Evolutionary conservation across 176 grass and related monocot genomes (phyloP).

Genomic region (Aegilops sharonensis): DNA sequence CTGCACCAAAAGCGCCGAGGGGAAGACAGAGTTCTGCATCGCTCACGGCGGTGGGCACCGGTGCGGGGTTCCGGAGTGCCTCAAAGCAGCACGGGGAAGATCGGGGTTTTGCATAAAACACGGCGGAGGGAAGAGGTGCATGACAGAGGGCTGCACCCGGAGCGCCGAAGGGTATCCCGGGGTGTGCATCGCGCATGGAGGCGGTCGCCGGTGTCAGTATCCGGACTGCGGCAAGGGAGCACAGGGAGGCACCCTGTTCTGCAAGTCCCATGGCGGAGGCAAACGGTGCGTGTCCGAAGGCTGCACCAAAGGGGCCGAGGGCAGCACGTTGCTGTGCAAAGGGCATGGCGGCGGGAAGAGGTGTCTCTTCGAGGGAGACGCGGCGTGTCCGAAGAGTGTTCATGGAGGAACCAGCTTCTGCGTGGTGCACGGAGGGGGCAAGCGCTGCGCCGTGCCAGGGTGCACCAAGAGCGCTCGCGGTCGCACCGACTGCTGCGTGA

Average conservation of each 20-base stretch:
- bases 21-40: slow-evolving; percentile 90
- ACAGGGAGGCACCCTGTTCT: slow-evolving; percentile 83
- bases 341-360: slow-evolving; percentile 82
- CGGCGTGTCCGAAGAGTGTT: slow-evolving; percentile 76
- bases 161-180: slow-evolving; percentile 80
- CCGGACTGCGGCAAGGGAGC: slow-evolving; percentile 65
- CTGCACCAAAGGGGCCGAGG: slow-evolving; percentile 79
- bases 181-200: slow-evolving; percentile 85
- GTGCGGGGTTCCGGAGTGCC: slow-evolving; percentile 44
- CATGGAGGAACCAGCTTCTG: slow-evolving; percentile 82
- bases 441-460: slow-evolving; percentile 46
- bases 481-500: slow-evolving; percentile 72
- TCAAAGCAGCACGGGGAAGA: slow-evolving; percentile 69
- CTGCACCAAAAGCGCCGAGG: slow-evolving; percentile 88
- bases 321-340: slow-evolving; percentile 78
- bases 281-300: slow-evolving; percentile 77
- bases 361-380: slow-evolving; percentile 76
- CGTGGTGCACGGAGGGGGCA: slow-evolving; percentile 84
- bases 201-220: slow-evolving; percentile 75
- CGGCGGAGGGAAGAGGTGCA: slow-evolving; percentile 86
- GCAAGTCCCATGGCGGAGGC: slow-evolving; percentile 87
- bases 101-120: slow-evolving; percentile 83
- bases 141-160: slow-evolving; percentile 54
- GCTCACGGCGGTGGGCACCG: slow-evolving; percentile 75
- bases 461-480: slow-evolving; percentile 87